Base-by-base conservation (phyloP, 192 early-diverging fungal genomes). In the Backusella parvicylindrica region DNA sequence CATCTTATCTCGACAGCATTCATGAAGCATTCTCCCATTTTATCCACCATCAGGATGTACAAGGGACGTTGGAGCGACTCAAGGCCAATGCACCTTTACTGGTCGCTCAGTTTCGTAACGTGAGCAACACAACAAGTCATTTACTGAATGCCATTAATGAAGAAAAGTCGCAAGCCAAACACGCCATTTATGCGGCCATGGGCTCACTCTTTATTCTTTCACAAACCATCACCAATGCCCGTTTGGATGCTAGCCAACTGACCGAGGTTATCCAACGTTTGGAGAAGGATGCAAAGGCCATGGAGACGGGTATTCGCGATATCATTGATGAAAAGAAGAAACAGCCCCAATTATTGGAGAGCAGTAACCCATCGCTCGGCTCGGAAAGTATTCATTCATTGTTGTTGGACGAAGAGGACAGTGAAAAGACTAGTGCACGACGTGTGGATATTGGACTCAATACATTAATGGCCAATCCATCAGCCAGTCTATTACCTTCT, bases 81-180 rank as follows among this genome's bases (percentile, higher is more conserved):
- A 69, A 66, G 38, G 60, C 75, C 11, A 69, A 78, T 4, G 71
- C 77, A 16, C 78, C 81, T 13, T 40, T 79, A 3, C 32, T 83
- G 26, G 77, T 83, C 3, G 81, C 77, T 7, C 81, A 83, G 41
- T 83, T 83, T 64, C 74, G 81, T 2, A 73, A 76, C 31, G 38
- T 83, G 4, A 73, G 74, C n/a, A 76, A 76, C 33, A 74, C 71
- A 4, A 63, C 73, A 2, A 83, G 81, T 37, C 77, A 79, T 41
- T 77, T 83, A n/a, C 32, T 83, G 21, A 76, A 77, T 31, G 64
- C 75, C 1, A 36, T 66, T 26, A 23, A 63, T 31, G 56, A 70
- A 69, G 65, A 70, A 28, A 6, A 28, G 13, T 9, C 41, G 2
- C 30, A 66, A 2, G 49, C 73, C 13, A 77, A 72, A n/a, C 79